These are phyloP conservation scores for Apiotrichum veenhuisii DNA, from an alignment of 1,284 basidiomycete species.

Conservation along the genomic window DNA sequence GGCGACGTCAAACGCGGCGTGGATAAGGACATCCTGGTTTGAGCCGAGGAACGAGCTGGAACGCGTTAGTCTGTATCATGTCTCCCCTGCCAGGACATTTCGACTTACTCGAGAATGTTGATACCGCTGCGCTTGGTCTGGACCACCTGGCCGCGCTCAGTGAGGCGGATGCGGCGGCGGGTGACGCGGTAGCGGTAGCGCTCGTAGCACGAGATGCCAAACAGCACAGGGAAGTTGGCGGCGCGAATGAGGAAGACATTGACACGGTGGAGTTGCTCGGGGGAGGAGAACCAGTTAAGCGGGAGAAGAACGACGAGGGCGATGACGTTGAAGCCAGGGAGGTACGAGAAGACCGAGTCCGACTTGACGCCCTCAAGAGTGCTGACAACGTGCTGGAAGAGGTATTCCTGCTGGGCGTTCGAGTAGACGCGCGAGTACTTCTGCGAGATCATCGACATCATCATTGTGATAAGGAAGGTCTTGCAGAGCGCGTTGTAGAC, in stretches of 20 bases:
- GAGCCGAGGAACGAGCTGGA: constrained; percentile 38
- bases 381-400: constrained; percentile 80
- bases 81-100: no score
- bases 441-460: constrained; percentile 81
- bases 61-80: constrained; percentile 2
- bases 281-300: constrained; percentile 65
- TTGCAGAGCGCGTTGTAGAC: constrained; percentile 61
- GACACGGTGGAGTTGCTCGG: constrained; percentile 67
- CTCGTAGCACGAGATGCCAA: constrained; percentile 76
- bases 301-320: constrained; percentile 75
- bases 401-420: constrained; percentile 78
- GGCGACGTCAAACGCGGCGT: constrained; percentile 43
- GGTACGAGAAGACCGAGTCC: constrained; percentile 84
- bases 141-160: constrained; percentile 23
- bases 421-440: constrained; percentile 75
- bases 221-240: constrained; percentile 74
- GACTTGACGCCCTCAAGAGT: constrained; percentile 88
- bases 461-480: constrained; percentile 57
- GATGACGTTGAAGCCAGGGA: constrained; percentile 60
- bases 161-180: constrained; percentile 24
- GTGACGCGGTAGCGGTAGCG: constrained; percentile 50
- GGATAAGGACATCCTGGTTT: constrained; percentile 39
- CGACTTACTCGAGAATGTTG: constrained; percentile 38
- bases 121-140: constrained; percentile 8
- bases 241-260: constrained; percentile 79